Conservation (phyloP, 805 yeast genomes). For the Candida pseudofarinosa region DNA sequence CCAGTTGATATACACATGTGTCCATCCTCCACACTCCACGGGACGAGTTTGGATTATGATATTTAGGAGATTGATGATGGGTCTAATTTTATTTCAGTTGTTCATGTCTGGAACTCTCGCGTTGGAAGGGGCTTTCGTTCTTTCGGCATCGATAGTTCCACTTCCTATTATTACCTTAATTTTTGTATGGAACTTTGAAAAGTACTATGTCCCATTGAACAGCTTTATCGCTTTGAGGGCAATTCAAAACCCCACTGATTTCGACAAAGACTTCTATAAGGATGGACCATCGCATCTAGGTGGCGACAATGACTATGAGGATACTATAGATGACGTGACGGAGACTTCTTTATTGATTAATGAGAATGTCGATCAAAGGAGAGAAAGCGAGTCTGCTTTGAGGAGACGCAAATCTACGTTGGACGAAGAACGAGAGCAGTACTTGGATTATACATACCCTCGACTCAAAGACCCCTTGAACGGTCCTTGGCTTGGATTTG, state of each 20-base stretch:
- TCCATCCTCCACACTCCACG: conserved; percentile 62
- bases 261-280: conserved; percentile 36
- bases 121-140: conserved; percentile 50
- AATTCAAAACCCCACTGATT: conserved; percentile 41
- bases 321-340: not conserved
- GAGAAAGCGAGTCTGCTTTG: conserved; percentile 12
- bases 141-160: conserved; percentile 48
- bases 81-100: conserved; percentile 52
- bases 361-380: conserved; percentile 3
- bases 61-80: conserved; percentile 51
- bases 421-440: conserved; percentile 54
- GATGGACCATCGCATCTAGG: conserved; percentile 21
- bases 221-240: conserved; percentile 58
- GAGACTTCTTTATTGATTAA: conserved; percentile 18
- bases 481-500: conserved; percentile 58
- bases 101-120: conserved; percentile 64
- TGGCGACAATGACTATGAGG: conserved; percentile 12
- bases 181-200: conserved; percentile 48
- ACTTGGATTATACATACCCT: conserved; percentile 49
- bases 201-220: conserved; percentile 50
- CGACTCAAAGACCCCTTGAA: conserved; percentile 41
- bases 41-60: conserved; percentile 68
- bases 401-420: conserved; percentile 46
- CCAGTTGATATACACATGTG: conserved; percentile 57
- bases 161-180: conserved; percentile 43